phyloP scores from a whole-genome alignment of 202 grass and related monocot species.

The Carex arenaria region DNA sequence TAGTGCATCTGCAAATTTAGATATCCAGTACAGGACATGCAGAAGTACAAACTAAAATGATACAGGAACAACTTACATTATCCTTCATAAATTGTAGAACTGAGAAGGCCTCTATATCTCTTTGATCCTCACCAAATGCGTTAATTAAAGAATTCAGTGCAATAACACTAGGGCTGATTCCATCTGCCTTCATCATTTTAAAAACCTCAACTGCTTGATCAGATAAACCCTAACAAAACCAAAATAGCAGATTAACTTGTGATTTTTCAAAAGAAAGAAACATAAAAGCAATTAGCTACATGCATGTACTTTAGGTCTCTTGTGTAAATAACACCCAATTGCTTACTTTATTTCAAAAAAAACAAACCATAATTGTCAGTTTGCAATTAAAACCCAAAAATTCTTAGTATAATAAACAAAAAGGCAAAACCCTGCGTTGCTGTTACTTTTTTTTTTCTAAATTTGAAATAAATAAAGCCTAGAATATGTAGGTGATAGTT shows the following conservation, averaged over 20 bases:
- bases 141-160: conserved; percentile 92
- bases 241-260: background rate
- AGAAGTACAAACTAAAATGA: conserved; percentile 7
- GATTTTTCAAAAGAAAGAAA: background rate
- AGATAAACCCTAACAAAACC: conserved; percentile 56
- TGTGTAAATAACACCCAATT: conserved; percentile 1
- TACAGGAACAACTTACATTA: conserved; percentile 50
- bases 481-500: background rate
- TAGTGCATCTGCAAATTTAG: background rate
- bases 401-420: background rate
- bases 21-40: background rate
- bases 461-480: background rate
- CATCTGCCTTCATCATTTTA: conserved; percentile 88
- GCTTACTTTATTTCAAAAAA: background rate
- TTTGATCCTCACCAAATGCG: conserved; percentile 92
- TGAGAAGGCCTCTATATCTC: conserved; percentile 82
- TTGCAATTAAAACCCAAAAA: background rate
- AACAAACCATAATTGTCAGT: background rate
- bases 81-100: conserved; percentile 92
- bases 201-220: conserved; percentile 87
- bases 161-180: conserved; percentile 60
- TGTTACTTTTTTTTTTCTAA: background rate
- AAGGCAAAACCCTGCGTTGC: background rate
- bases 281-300: background rate
- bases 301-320: background rate